phyloP scores from a whole-genome alignment of 2,329 filamentous ascomycete genomes.

The Aspergillus novofumigatus region DNA sequence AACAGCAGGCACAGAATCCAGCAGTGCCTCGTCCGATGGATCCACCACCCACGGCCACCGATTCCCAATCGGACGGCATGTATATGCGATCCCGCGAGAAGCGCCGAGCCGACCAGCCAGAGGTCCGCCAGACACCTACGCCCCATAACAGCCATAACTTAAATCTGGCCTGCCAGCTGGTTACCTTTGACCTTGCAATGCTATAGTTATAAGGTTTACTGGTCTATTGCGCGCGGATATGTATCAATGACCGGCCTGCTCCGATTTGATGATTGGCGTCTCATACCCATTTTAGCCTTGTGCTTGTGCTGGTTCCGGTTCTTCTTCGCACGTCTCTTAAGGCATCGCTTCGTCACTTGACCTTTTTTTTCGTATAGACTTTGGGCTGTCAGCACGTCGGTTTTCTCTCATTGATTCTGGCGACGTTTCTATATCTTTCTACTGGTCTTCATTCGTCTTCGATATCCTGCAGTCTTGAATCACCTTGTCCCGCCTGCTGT shows the following conservation, averaged over 20 bases:
- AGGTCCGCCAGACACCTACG: conserved; percentile 32
- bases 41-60: conserved; percentile 10
- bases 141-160: conserved; percentile 22
- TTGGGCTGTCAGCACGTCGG: conserved; percentile 12
- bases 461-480: background rate
- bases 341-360: conserved; percentile 1
- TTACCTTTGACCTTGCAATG: background rate
- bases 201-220: conserved; percentile 7
- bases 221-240: background rate
- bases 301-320: background rate
- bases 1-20: conserved; percentile 18
- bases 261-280: conserved; percentile 11
- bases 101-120: conserved; percentile 16
- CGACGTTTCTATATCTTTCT: background rate
- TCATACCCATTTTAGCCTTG: conserved; percentile 13
- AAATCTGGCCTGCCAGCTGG: conserved; percentile 3
- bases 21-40: conserved; percentile 18
- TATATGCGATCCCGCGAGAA: conserved; percentile 32
- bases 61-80: conserved; percentile 26
- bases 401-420: background rate
- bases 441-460: background rate
- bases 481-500: background rate
- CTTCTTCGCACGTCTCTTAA: background rate
- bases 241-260: conserved; percentile 1
- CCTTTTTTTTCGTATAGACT: conserved; percentile 13